Percentiles rank a stretch among this genome's conserved stretches.
phyloP scores from a whole-genome alignment of 345 rosid species.

The Populus alba region DNA sequence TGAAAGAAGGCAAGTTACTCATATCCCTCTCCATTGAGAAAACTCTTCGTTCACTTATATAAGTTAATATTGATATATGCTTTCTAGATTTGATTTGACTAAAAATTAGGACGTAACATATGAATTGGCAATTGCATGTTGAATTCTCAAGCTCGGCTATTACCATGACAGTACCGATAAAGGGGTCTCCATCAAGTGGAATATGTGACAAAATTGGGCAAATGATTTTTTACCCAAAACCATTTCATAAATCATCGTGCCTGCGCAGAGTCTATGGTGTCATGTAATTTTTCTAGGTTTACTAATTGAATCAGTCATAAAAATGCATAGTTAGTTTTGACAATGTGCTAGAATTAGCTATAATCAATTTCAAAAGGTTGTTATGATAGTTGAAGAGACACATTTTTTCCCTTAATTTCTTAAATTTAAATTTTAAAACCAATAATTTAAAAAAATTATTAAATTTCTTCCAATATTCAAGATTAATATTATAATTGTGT shows the following conservation, averaged over 20 bases:
- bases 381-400: no score
- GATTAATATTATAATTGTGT: no score
- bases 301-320: constrained; percentile 11
- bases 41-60: background rate
- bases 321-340: no score
- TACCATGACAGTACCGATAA: background rate
- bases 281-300: constrained; percentile 27
- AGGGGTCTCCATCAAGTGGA: background rate
- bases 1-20: background rate
- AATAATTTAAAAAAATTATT: no score
- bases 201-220: constrained; percentile 5
- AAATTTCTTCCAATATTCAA: no score
- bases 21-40: background rate
- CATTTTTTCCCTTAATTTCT: no score
- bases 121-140: background rate
- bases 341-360: no score
- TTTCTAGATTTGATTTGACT: background rate
- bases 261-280: constrained; percentile 21
- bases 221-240: constrained; percentile 20
- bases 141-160: no score
- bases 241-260: constrained; percentile 15
- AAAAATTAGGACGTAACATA: background rate
- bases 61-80: background rate
- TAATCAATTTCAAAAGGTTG: no score
- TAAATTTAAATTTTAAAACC: no score